Evolutionary conservation across 2,329 filamentous ascomycete genomes (phyloP), one percentile per base, ranked within the genome.

Genomic region (Hypoxylon sp.): DNA sequence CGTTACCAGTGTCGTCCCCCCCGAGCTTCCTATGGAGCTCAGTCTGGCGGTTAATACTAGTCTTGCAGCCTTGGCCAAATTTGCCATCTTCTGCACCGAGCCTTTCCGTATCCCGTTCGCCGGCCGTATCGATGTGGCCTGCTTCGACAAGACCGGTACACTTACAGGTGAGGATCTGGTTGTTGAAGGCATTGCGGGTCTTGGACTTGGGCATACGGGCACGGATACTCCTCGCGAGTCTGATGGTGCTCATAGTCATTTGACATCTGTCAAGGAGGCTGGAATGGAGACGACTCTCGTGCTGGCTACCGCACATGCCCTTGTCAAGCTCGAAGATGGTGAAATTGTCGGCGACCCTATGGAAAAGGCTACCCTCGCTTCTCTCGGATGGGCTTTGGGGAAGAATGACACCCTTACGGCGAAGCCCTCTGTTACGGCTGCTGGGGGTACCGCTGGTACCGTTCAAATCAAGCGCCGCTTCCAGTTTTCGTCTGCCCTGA

Each of bases 101-200:
- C 96, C 96, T 30, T 99, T 99, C 89, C 91, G 96, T 63, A 99
- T 99, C 76, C 97, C 97, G 0, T 98, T 92, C 75, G 97, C 95
- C 73, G 96, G 96, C 33, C 93, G 96, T 71, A 92, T 99, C 66
- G 97, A 99, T 79, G 88, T 99, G 60, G 95, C 96, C 70, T 99
- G 96, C 83, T 99, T 99, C 73, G 96, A 99, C 82, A 99, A 99
- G 86, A 99, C 96, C 11, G 96, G 96, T 73, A 99, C 96, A 1
- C 83, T 99, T 66, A 99, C 96, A 40, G 96, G 96, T 55, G 96
- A 99, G 79, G 95, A 99, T 78, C 85, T 99, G 48, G 94, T 99
- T 10, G 96, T 99, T 20, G 95, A 99, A 79, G 96, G 96, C 76
- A 95, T 99, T 79, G 96, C 96, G 68, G 96, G 96, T 14, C 87